Conservation (phyloP, 306 rosid genomes). For the Mucuna pruriens region DNA sequence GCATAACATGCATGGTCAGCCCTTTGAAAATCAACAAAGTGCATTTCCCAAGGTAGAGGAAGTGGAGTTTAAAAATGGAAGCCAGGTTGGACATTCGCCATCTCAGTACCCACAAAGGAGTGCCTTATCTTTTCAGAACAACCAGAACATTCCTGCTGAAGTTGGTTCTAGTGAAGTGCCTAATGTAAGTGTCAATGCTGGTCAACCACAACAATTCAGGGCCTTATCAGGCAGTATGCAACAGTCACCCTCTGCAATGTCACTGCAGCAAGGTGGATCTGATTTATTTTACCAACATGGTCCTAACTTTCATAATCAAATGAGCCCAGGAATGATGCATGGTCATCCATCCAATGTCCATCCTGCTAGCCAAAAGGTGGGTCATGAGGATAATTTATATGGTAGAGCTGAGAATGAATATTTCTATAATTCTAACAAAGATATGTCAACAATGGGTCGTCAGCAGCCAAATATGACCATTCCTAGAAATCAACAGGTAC, state of each 20-base stretch:
- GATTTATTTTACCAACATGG: conserved; percentile 70
- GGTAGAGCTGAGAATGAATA: conserved; percentile 76
- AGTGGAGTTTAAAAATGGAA: conserved; percentile 65
- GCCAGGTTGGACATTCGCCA: conserved; percentile 77
- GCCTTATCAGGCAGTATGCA: conserved; percentile 59
- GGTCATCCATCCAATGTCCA: conserved; percentile 70
- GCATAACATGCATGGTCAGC: conserved; percentile 60
- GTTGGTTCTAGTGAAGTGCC: conserved; percentile 59
- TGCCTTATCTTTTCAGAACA: conserved; percentile 58
- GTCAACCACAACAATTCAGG: conserved; percentile 67
- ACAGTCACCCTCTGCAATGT: conserved; percentile 64
- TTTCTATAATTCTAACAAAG: conserved; percentile 67
- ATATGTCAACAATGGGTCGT: conserved; percentile 53
- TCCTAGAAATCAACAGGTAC: conserved; percentile 80
- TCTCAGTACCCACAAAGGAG: conserved; percentile 72
- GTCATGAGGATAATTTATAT: conserved; percentile 60
- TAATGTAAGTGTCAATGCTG: conserved; percentile 59
- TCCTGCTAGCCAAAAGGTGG: conserved; percentile 59
- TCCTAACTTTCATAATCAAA: conserved; percentile 72
- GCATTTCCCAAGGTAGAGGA: conserved; percentile 61
- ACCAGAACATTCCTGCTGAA: conserved; percentile 60
- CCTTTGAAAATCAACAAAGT: conserved; percentile 64
- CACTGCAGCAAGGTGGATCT: conserved; percentile 62
- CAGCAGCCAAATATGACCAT: conserved; percentile 77
- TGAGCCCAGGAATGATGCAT: conserved; percentile 65